Percentiles rank a stretch among this genome's conserved stretches.
These are phyloP conservation scores for Sorghum bicolor DNA, from an alignment of 176 grass and related monocot genomes.

Conservation along the genomic window DNA sequence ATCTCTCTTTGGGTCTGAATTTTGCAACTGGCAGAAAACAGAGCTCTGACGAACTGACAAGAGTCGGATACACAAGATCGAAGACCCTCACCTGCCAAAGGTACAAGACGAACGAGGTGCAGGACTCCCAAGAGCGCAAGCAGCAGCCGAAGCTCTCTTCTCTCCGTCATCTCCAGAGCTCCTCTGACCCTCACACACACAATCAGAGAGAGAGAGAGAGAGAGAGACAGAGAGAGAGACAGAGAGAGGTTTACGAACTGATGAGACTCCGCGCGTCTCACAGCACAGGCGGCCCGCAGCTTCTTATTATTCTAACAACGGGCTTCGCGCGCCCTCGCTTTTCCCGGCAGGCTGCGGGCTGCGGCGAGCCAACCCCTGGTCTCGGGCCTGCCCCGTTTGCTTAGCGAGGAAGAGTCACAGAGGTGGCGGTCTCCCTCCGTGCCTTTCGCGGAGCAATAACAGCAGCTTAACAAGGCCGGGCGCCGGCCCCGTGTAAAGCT, in stretches of 20 bases:
- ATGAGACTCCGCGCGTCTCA: not conserved
- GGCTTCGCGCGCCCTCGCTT: not conserved
- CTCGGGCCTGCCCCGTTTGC: not conserved
- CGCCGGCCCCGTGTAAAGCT: not conserved
- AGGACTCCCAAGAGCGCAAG: not conserved
- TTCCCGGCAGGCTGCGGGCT: not conserved
- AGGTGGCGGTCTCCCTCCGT: not conserved
- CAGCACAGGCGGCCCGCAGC: not conserved
- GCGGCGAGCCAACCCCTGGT: conserved; percentile 1
- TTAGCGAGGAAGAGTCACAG: conserved; percentile 37
- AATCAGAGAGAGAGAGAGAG: not conserved
- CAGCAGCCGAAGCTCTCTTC: not conserved
- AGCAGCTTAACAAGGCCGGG: not conserved
- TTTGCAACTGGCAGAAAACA: not conserved
- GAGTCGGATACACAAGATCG: not conserved
- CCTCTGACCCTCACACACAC: not conserved
- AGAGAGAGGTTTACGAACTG: not conserved
- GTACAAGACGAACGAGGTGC: conserved; percentile 14
- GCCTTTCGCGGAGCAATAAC: not conserved
- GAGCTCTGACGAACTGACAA: not conserved
- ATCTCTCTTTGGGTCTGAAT: not conserved
- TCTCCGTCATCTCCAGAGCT: not conserved
- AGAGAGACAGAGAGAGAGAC: not conserved
- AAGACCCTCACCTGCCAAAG: conserved; percentile 17
- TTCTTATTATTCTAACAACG: conserved; percentile 3